Conservation (phyloP, 1,139 yeast genomes). For the Sugiyamaella japonica region DNA sequence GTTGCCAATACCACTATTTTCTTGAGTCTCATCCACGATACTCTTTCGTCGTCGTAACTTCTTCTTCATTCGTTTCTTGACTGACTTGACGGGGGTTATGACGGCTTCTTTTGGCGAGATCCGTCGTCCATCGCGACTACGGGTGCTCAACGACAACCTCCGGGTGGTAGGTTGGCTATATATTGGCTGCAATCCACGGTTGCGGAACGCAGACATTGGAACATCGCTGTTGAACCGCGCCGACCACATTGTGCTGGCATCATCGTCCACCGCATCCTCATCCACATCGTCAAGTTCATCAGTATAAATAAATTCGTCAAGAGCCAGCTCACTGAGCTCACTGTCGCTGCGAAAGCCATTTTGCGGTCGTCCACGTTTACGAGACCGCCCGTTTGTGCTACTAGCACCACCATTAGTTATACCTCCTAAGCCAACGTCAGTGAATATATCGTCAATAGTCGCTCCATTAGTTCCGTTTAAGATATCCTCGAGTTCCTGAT, state of each 20-base stretch:
- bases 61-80: conserved; percentile 27
- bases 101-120: conserved; percentile 36
- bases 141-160: conserved; percentile 18
- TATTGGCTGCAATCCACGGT: conserved; percentile 54
- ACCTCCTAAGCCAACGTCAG: background rate
- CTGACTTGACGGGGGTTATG: conserved; percentile 39
- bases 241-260: conserved; percentile 23
- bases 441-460: conserved; percentile 23
- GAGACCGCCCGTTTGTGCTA: conserved; percentile 5
- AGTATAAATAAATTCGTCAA: conserved; percentile 84
- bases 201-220: conserved; percentile 87
- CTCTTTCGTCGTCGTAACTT: conserved; percentile 28
- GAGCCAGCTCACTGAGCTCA: conserved; percentile 64
- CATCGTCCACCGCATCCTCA: conserved; percentile 33
- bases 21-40: conserved; percentile 21
- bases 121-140: conserved; percentile 18
- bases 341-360: conserved; percentile 37
- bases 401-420: background rate
- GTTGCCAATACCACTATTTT: conserved; percentile 8
- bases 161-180: conserved; percentile 21
- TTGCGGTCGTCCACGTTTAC: conserved; percentile 23
- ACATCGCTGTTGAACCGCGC: conserved; percentile 52
- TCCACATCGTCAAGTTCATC: conserved; percentile 83
- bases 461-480: conserved; percentile 20
- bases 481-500: conserved; percentile 6